phyloP scores from a whole-genome alignment of 441 rosid species.

The Cnidoscolus chayamansa region DNA sequence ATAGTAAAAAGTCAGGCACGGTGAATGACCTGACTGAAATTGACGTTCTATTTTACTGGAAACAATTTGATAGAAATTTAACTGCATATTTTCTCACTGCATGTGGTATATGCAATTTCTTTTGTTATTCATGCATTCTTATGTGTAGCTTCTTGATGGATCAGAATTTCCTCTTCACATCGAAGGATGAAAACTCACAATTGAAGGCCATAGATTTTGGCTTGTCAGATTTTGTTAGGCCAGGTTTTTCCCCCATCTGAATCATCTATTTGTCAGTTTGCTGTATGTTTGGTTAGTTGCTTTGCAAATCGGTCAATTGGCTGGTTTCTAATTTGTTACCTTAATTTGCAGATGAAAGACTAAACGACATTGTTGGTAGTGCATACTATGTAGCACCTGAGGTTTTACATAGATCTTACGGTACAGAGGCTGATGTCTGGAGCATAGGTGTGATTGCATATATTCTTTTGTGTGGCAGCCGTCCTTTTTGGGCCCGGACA shows the following conservation, averaged over 20 bases:
- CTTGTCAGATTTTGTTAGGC: constrained; percentile 91
- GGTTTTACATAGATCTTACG: constrained; percentile 89
- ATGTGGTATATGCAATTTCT: constrained; percentile 7
- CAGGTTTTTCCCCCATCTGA: constrained; percentile 49
- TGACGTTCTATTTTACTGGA: neutral
- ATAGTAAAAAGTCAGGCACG: neutral
- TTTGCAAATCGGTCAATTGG: constrained; percentile 8
- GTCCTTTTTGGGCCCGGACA: constrained; percentile 98
- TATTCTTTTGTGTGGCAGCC: constrained; percentile 87
- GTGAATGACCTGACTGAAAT: neutral
- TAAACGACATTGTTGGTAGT: constrained; percentile 96
- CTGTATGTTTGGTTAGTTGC: neutral
- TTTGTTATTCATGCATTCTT: constrained; percentile 20
- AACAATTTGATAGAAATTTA: constrained; percentile 2
- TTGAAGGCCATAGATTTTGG: constrained; percentile 97
- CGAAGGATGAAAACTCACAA: constrained; percentile 73
- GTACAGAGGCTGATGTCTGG: constrained; percentile 96
- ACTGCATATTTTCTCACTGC: constrained; percentile 4
- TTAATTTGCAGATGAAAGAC: constrained; percentile 75
- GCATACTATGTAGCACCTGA: constrained; percentile 98
- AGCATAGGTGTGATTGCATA: constrained; percentile 98
- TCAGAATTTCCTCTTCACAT: constrained; percentile 83
- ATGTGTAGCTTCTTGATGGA: constrained; percentile 39
- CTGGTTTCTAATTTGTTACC: constrained; percentile 4
- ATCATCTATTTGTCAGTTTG: neutral